These are phyloP conservation scores for Nephelium lappaceum DNA, from an alignment of 345 rosid genomes.

Conservation along the genomic window DNA sequence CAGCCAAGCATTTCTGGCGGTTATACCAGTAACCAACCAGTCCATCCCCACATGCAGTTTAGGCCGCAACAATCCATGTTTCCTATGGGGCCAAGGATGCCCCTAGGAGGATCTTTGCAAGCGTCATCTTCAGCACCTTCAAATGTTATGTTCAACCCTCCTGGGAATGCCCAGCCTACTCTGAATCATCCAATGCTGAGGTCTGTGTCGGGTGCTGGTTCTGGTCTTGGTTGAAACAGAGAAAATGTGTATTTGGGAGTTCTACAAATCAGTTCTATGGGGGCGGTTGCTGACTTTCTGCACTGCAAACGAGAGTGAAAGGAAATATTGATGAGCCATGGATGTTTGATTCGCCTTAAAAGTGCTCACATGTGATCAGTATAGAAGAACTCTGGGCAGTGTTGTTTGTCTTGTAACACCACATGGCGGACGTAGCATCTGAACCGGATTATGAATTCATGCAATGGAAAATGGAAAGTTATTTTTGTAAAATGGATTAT, in stretches of 20 bases:
- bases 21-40: slow-evolving; percentile 54
- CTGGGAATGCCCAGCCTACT: slow-evolving; percentile 55
- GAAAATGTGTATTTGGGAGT: not conserved
- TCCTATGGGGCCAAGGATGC: slow-evolving; percentile 75
- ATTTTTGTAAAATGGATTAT: slow-evolving; percentile 24
- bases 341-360: not conserved
- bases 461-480: slow-evolving; percentile 23
- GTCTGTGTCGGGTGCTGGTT: slow-evolving; percentile 61
- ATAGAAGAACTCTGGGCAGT: slow-evolving; percentile 16
- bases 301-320: slow-evolving; percentile 7
- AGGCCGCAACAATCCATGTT: slow-evolving; percentile 75
- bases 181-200: slow-evolving; percentile 69
- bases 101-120: slow-evolving; percentile 65
- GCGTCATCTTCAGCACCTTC: slow-evolving; percentile 61
- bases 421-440: slow-evolving; percentile 7
- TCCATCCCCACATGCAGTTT: slow-evolving; percentile 78
- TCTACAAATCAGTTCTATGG: slow-evolving; percentile 10
- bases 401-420: slow-evolving; percentile 38
- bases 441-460: slow-evolving; percentile 19
- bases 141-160: slow-evolving; percentile 50
- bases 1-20: slow-evolving; percentile 72
- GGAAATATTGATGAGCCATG: slow-evolving; percentile 8
- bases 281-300: slow-evolving; percentile 16
- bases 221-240: slow-evolving; percentile 58
- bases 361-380: slow-evolving; percentile 20